A percentile compares a stretch with the other conserved stretches of the same genome.
These are phyloP conservation scores for Alternaria incomplexa DNA, from an alignment of 2,329 filamentous ascomycete species.

Conservation along the genomic window DNA sequence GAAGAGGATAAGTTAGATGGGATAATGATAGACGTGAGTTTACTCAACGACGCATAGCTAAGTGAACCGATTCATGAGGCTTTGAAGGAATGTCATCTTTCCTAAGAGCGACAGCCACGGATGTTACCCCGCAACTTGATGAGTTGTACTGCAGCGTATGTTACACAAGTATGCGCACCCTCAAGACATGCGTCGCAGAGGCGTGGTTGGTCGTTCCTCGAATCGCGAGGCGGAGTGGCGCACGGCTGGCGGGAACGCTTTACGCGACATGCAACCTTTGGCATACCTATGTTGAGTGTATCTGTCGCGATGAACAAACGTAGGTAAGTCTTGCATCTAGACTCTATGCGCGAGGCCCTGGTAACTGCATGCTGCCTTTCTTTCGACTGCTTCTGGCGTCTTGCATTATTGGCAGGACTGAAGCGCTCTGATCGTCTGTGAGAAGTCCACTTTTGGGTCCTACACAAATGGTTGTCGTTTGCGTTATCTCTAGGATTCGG, in stretches of 20 bases:
- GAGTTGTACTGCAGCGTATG: not conserved
- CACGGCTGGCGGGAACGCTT: not conserved
- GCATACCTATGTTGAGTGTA: too few relatives aligned
- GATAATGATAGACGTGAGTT: too few relatives aligned
- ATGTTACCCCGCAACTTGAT: not conserved
- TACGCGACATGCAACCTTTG: not conserved
- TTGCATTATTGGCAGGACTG: too few relatives aligned
- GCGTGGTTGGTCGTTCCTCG: not conserved
- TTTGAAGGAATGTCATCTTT: not conserved
- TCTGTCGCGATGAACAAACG: not conserved
- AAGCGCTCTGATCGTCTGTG: too few relatives aligned
- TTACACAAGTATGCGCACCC: too few relatives aligned
- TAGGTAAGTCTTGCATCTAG: not conserved
- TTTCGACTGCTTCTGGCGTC: not conserved
- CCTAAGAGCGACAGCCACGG: not conserved
- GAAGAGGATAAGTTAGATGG: too few relatives aligned
- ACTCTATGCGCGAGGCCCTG: not conserved
- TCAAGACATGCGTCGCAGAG: too few relatives aligned
- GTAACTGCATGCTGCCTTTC: not conserved
- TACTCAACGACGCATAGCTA: not conserved
- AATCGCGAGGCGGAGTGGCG: not conserved
- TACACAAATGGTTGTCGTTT: too few relatives aligned
- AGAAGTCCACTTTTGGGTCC: too few relatives aligned
- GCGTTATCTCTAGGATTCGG: too few relatives aligned
- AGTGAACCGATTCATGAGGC: not conserved